These are phyloP conservation scores for Lanzia echinophila DNA, from an alignment of 2,329 filamentous ascomycete genomes.

Conservation along the genomic window DNA sequence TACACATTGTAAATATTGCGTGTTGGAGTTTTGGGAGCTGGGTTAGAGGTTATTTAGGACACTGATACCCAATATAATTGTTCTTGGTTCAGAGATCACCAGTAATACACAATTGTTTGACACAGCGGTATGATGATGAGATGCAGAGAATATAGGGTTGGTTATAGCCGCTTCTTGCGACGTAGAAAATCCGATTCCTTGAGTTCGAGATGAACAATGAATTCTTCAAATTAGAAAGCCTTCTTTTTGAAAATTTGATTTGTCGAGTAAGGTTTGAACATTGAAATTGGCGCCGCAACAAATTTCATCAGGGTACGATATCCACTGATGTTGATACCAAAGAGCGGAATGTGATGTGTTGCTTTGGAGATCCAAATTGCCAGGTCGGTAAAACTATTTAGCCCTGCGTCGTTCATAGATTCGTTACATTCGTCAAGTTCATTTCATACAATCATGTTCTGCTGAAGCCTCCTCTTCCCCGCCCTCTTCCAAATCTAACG, in stretches of 20 bases:
- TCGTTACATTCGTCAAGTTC: constrained; percentile 3
- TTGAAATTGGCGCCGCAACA: too few relatives aligned
- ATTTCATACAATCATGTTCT: constrained; percentile 16
- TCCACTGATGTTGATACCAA: too few relatives aligned
- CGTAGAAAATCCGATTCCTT: neutral
- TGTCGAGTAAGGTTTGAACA: too few relatives aligned
- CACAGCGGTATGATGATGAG: neutral
- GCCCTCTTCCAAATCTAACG: constrained; percentile 51
- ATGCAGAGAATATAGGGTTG: too few relatives aligned
- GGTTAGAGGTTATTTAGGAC: constrained; percentile 20
- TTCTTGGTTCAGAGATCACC: constrained; percentile 8
- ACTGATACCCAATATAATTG: constrained; percentile 26
- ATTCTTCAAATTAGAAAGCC: too few relatives aligned
- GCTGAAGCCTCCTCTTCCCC: constrained; percentile 28
- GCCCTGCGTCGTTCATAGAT: neutral
- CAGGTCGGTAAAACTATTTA: neutral
- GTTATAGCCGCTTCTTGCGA: neutral
- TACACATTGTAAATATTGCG: constrained; percentile 9
- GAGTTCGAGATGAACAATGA: too few relatives aligned
- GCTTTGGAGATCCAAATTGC: neutral
- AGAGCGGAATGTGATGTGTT: too few relatives aligned
- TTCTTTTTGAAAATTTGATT: too few relatives aligned
- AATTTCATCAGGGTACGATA: too few relatives aligned
- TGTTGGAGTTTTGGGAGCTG: constrained; percentile 9
- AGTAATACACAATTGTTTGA: neutral